A percentile compares a stretch with the other conserved stretches of the same genome.
Conservation (phyloP, 768 basidiomycete genomes). For the Kockovaella imperatae region DNA sequence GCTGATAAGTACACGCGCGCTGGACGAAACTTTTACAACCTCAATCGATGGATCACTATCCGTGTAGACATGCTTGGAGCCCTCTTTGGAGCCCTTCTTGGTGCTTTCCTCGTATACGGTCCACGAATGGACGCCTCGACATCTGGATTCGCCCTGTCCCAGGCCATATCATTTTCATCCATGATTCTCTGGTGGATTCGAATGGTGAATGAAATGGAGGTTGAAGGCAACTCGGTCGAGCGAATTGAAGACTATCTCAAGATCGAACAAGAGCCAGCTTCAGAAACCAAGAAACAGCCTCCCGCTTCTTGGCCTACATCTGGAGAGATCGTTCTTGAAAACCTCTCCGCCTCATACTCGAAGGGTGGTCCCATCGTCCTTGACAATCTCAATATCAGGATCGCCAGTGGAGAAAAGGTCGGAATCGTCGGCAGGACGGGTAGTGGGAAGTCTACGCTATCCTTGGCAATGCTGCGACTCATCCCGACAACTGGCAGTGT, state of each 20-base stretch:
- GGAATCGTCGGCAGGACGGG: conserved; percentile 61
- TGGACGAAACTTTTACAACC: conserved; percentile 42
- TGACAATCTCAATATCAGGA: conserved; percentile 55
- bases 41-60: conserved; percentile 45
- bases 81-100: conserved; percentile 54
- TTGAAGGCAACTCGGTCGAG: conserved; percentile 45
- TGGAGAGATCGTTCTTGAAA: conserved; percentile 53
- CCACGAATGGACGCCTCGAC: conserved; percentile 35
- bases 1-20: conserved; percentile 51
- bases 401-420: conserved; percentile 55
- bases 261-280: conserved; percentile 54
- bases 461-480: conserved; percentile 54
- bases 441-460: conserved; percentile 50
- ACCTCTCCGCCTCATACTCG: conserved; percentile 54
- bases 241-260: conserved; percentile 54
- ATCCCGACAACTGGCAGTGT: conserved; percentile 56
- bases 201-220: conserved; percentile 43
- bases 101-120: conserved; percentile 54
- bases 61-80: conserved; percentile 58
- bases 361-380: conserved; percentile 57
- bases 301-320: conserved; percentile 61
- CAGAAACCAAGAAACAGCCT: conserved; percentile 49
- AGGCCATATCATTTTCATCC: conserved; percentile 40
- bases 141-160: conserved; percentile 43
- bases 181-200: conserved; percentile 37